Evolutionary conservation across 176 grass and related monocot species (phyloP), one percentile per base, ranked within the genome.

Genomic region (Zea luxurians): DNA sequence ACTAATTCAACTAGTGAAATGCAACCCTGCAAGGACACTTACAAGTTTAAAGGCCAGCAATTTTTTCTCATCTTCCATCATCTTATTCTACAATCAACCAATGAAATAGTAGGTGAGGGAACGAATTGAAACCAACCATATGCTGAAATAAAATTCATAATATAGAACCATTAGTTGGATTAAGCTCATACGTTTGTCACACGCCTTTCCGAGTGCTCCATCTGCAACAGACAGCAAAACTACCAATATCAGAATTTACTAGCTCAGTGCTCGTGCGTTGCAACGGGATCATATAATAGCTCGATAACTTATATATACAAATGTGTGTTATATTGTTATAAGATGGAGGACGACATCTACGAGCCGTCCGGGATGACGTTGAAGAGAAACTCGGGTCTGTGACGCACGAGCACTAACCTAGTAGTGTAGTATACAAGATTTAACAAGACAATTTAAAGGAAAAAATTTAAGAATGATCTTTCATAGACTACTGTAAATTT

Each of bases 61-160:
- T 78, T 93, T 96, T 81, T 99, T 88, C 79, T 99, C 96, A 66
- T 99, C 90, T 70, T 99, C 92, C 62, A 99, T 83, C 58, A 92
- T 80, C 53, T 88, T 88, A 47, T 82, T 87, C 96, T 99, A 79
- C 71, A 68, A 16, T 20, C 21, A 34, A 38, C 21, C 78, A 75
- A 79, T 5, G 58, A 70, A 76, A 34, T 12, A 89, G 10, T 17
- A 18, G 15, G 78, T 82, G 42, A 79, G 38, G 2, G 41, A 54
- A 62, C 66, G 18, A 13, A 64, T 10, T 36, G 37, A 77, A 88
- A 66, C 47, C 1, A 68, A 40, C 16, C 7, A 13, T 45, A 21
- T 73, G 17, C 8, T 79, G 4, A 85, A 80, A 37, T 12, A 50
- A 72, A 82, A 83, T 57, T 13, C 78, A 57, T 49, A 48, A 20